A percentile compares a stretch with the other conserved stretches of the same genome.
Conservation (phyloP, 2,329 filamentous ascomycete genomes). For the Leptographium lundbergii region DNA sequence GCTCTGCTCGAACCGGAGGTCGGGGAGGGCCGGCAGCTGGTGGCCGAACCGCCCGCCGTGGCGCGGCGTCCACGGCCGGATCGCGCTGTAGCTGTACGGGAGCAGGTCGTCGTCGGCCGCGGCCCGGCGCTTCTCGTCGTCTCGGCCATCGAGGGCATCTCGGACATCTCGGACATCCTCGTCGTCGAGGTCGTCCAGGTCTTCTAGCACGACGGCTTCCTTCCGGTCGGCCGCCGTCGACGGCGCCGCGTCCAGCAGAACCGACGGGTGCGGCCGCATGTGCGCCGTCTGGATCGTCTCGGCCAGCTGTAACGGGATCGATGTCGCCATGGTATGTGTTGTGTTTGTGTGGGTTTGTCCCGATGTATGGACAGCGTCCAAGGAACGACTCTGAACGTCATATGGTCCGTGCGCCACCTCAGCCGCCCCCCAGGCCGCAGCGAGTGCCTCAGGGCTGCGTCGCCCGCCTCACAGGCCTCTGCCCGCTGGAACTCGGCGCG, state of each 20-base stretch:
- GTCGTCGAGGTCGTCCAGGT: slow-evolving; percentile 16
- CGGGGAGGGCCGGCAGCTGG: slow-evolving; percentile 56
- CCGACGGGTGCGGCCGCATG: slow-evolving; percentile 60
- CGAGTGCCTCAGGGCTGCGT: background rate
- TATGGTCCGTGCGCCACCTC: slow-evolving; percentile 2
- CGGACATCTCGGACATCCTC: too few relatives aligned
- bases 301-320: slow-evolving; percentile 55
- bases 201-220: slow-evolving; percentile 36
- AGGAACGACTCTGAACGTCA: background rate
- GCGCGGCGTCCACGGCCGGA: slow-evolving; percentile 39
- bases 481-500: background rate
- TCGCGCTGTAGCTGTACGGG: slow-evolving; percentile 35
- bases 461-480: background rate
- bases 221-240: slow-evolving; percentile 60
- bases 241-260: slow-evolving; percentile 65
- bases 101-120: slow-evolving; percentile 44
- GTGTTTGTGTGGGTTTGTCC: background rate
- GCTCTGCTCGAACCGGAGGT: slow-evolving; percentile 95
- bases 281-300: slow-evolving; percentile 71
- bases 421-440: too few relatives aligned
- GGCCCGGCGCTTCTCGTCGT: background rate
- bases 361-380: too few relatives aligned
- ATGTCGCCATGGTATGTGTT: slow-evolving; percentile 33
- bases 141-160: background rate
- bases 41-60: background rate